Base-by-base conservation (phyloP, 352 stramenopile species). In the Phytophthora lateralis region DNA sequence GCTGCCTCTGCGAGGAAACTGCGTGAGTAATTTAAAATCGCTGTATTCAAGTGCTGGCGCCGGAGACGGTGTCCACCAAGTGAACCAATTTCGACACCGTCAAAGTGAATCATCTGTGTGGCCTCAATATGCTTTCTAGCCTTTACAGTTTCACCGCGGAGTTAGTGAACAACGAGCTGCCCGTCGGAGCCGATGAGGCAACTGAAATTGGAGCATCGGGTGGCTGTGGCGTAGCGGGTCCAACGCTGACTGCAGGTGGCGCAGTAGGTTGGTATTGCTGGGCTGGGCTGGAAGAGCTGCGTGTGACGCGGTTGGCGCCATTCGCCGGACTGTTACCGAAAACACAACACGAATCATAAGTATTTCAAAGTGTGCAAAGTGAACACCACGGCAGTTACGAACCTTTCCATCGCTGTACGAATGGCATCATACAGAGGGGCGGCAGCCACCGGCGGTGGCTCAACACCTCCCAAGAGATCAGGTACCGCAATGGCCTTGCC, bases 341-440 rank as follows among this genome's bases (percentile, higher is more conserved):
- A 55, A 2, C 30, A 64, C 24, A 56, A 27, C 18, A 43, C 10
- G 32, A 47, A 46, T 12, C 11, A 21, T 62, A 14, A 58, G 50
- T 17, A 56, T 39, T 58, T 20, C 49, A 35, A 10, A 43, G 38
- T 8, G 29, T 18, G 54, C 24, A 50, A 6, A 17, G 30, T 7
- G 4, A 44, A 2, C n/a, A 45, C 24, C 26, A 26, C 21, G 6
- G 38, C 8, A n/a, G 14, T 9, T 34, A 65, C 71, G 26, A 55
- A 92, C 82, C 86, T 95, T 52, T 69, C 68, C 62, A 88, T 87
- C 10, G 82, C 84, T 2, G 68, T 57, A 18, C 79, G 44, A 20
- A 98, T 81, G 15, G 89, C 84, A 46, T 95, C 84, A 66, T 98
- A 98, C 8, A 98, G 68, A 4, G 90, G 89, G 7, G 75, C 49